Conservation (phyloP, 805 yeast genomes). For the Yarrowia yakushimensis region DNA sequence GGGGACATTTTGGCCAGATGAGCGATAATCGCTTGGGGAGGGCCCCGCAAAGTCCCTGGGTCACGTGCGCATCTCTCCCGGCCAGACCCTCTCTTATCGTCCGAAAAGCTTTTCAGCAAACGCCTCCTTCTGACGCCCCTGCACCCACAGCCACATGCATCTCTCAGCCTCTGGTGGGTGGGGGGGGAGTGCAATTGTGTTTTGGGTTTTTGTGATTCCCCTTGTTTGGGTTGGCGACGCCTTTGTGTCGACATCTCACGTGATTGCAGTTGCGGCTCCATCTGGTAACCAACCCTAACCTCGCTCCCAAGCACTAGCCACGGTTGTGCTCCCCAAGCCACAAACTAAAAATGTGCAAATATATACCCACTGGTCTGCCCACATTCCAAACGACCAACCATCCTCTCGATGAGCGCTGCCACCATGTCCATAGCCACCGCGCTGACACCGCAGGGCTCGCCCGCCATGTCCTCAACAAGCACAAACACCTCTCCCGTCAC, state of each 20-base stretch:
- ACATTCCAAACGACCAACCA: neutral
- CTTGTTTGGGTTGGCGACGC: neutral
- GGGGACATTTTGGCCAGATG: too few relatives aligned
- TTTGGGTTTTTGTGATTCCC: neutral
- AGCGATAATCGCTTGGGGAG: too few relatives aligned
- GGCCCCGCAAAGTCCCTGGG: too few relatives aligned
- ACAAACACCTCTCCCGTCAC: slow-evolving; percentile 20
- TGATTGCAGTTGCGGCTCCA: slow-evolving; percentile 10
- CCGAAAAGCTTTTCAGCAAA: neutral
- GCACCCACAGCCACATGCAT: slow-evolving; percentile 15
- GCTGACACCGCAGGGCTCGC: slow-evolving; percentile 17
- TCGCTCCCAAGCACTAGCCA: neutral
- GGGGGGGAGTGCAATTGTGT: too few relatives aligned
- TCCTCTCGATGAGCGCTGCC: neutral
- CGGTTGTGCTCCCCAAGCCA: slow-evolving; percentile 10
- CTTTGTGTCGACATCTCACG: slow-evolving; percentile 25
- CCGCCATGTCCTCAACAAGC: slow-evolving; percentile 9
- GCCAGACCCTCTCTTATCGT: neutral
- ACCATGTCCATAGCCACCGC: slow-evolving; percentile 25
- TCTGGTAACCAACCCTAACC: neutral
- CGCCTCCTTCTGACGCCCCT: neutral
- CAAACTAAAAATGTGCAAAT: slow-evolving; percentile 17
- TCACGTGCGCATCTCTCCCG: too few relatives aligned
- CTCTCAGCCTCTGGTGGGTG: slow-evolving; percentile 16
- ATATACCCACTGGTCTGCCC: slow-evolving; percentile 6